A percentile compares a stretch with the other conserved stretches of the same genome.
phyloP scores from a whole-genome alignment of 2,329 filamentous ascomycete genomes.

The Penicillium hordei region DNA sequence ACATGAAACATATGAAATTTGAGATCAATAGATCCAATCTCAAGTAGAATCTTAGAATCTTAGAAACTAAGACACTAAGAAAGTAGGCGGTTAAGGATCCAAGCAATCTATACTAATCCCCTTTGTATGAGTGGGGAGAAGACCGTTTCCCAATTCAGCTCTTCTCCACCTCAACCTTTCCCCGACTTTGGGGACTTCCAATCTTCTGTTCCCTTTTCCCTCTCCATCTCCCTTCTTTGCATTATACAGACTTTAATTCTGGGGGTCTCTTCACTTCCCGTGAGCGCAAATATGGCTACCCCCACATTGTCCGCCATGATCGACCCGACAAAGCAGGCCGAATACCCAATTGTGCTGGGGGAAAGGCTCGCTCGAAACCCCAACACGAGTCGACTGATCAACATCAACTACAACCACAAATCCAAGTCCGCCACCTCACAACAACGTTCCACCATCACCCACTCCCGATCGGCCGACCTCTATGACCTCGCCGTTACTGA shows the following conservation, averaged over 20 bases:
- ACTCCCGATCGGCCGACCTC: slow-evolving; percentile 34
- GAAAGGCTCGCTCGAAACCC: slow-evolving; percentile 39
- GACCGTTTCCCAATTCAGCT: neutral
- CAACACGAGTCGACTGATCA: slow-evolving; percentile 34
- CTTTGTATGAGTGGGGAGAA: slow-evolving; percentile 2
- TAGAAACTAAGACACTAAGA: neutral
- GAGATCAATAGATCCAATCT: neutral
- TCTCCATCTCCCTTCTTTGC: neutral
- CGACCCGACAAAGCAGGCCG: slow-evolving; percentile 47
- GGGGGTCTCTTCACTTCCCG: slow-evolving; percentile 2
- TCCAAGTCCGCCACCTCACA: slow-evolving; percentile 42
- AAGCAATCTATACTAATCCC: neutral
- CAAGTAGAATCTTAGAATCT: neutral
- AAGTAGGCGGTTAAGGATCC: neutral
- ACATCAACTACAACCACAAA: slow-evolving; percentile 50
- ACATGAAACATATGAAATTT: neutral
- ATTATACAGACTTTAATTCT: neutral
- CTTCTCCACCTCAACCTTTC: slow-evolving; percentile 9
- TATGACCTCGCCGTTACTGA: slow-evolving; percentile 46
- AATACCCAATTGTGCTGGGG: slow-evolving; percentile 49
- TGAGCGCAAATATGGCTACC: slow-evolving; percentile 31
- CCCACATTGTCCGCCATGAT: slow-evolving; percentile 38
- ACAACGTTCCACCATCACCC: slow-evolving; percentile 41
- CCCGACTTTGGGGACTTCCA: slow-evolving; percentile 6
- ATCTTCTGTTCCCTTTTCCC: neutral